Percentiles rank a stretch among this genome's conserved stretches.
Evolutionary conservation across 768 basidiomycete genomes (phyloP).

Genomic region (Lentinula lateritia): DNA sequence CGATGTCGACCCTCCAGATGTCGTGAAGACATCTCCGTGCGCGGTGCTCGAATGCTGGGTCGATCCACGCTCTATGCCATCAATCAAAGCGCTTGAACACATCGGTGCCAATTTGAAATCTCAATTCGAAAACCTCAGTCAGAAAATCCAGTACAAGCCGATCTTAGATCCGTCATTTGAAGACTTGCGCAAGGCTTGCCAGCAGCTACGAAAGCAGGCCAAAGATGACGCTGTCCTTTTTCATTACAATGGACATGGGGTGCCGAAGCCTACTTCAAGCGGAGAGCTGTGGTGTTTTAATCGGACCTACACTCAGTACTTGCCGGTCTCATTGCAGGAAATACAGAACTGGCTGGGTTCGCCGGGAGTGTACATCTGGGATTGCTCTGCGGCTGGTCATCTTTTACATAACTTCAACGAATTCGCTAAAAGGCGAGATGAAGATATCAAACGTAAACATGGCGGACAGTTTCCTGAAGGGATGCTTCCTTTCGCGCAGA

Average conservation of each 20-base stretch:
- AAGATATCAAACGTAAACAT: conserved; percentile 52
- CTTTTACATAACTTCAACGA: conserved; percentile 85
- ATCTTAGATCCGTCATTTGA: conserved; percentile 94
- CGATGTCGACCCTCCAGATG: conserved; percentile 95
- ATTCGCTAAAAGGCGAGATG: conserved; percentile 71
- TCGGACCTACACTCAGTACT: conserved; percentile 94
- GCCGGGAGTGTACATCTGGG: conserved; percentile 98
- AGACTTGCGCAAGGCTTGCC: conserved; percentile 85
- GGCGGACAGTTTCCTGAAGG: conserved; percentile 57
- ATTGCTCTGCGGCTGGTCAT: conserved; percentile 96
- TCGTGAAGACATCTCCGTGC: conserved; percentile 96
- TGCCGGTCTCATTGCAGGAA: conserved; percentile 92
- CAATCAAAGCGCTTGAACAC: conserved; percentile 88
- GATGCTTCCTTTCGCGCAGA: conserved; percentile 71
- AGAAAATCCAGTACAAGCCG: conserved; percentile 91
- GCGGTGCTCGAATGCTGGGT: conserved; percentile 97
- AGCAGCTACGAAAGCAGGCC: conserved; percentile 76
- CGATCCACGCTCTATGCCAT: conserved; percentile 88
- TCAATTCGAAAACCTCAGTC: conserved; percentile 93
- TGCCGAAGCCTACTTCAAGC: conserved; percentile 92
- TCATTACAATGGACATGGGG: conserved; percentile 98
- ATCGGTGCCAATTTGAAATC: conserved; percentile 91
- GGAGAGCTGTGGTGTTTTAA: conserved; percentile 99
- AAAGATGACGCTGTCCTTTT: conserved; percentile 93
- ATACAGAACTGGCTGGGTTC: conserved; percentile 91